Percentiles rank a stretch among this genome's conserved stretches.
These are phyloP conservation scores for Fusarium annulatum DNA, from an alignment of 2,329 filamentous ascomycete species.

Conservation along the genomic window DNA sequence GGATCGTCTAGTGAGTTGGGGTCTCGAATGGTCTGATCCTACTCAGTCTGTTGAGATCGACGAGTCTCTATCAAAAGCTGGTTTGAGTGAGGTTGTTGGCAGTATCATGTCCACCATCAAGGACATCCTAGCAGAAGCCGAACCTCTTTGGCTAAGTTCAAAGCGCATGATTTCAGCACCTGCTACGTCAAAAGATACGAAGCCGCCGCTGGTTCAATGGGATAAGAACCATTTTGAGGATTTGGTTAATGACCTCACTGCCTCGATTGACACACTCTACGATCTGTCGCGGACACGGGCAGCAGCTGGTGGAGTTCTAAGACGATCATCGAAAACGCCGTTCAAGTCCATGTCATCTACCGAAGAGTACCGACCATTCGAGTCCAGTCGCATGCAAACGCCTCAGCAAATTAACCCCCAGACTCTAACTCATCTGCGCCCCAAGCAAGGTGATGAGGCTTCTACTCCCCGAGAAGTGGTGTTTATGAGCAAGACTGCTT, in stretches of 20 bases:
- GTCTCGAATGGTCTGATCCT: slow-evolving; percentile 82
- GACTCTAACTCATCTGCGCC: slow-evolving; percentile 61
- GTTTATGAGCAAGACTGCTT: slow-evolving; percentile 62
- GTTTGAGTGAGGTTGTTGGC: slow-evolving; percentile 79
- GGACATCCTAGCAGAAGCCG: slow-evolving; percentile 80
- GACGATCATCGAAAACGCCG: slow-evolving; percentile 46
- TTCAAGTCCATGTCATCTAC: slow-evolving; percentile 52
- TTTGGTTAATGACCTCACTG: slow-evolving; percentile 77
- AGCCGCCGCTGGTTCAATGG: slow-evolving; percentile 69
- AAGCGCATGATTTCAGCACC: slow-evolving; percentile 57
- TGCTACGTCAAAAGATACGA: slow-evolving; percentile 62
- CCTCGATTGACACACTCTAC: slow-evolving; percentile 82
- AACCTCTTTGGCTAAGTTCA: slow-evolving; percentile 75
- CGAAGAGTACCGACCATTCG: slow-evolving; percentile 64
- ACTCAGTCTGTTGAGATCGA: slow-evolving; percentile 76
- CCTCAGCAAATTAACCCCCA: slow-evolving; percentile 69
- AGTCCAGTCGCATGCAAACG: slow-evolving; percentile 70
- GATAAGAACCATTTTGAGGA: slow-evolving; percentile 81
- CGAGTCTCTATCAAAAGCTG: slow-evolving; percentile 76
- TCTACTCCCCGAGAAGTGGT: slow-evolving; percentile 59
- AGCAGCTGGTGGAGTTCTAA: slow-evolving; percentile 55
- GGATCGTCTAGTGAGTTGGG: slow-evolving; percentile 82
- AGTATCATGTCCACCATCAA: slow-evolving; percentile 85
- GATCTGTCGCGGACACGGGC: slow-evolving; percentile 76
- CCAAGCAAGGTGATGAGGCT: slow-evolving; percentile 52